Conservation (phyloP, 2,329 filamentous ascomycete genomes). For the Pseudonectria buxi region DNA sequence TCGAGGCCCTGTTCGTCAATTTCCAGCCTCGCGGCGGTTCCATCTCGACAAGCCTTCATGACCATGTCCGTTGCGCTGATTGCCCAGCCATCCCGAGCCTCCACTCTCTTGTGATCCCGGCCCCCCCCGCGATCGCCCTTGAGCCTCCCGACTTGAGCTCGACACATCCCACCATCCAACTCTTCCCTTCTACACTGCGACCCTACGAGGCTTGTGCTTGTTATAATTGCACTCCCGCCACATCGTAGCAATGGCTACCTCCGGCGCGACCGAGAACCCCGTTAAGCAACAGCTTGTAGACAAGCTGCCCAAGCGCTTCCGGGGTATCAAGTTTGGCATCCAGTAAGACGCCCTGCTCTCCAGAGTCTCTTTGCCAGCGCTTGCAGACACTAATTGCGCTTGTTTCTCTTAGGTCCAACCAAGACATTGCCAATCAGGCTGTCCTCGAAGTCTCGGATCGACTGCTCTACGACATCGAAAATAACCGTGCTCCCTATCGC, state of each 20-base stretch:
- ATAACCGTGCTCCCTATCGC: conserved; percentile 65
- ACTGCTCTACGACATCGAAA: conserved; percentile 84
- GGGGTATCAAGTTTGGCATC: conserved; percentile 88
- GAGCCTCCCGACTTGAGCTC: not conserved
- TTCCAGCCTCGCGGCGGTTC: too few relatives aligned
- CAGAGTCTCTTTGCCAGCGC: not conserved
- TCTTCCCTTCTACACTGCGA: not conserved
- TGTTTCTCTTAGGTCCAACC: conserved; percentile 58
- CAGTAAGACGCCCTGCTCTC: conserved; percentile 48
- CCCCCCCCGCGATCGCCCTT: not conserved
- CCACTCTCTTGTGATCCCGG: conserved; percentile 11
- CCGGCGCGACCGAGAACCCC: conserved; percentile 23
- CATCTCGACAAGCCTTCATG: conserved; percentile 5
- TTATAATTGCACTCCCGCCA: not conserved
- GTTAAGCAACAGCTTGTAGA: conserved; percentile 87
- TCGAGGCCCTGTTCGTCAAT: conserved; percentile 6
- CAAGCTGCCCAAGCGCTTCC: conserved; percentile 83
- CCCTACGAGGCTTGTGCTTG: not conserved
- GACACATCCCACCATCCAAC: not conserved
- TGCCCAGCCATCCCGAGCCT: conserved; percentile 2
- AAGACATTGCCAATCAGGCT: conserved; percentile 92
- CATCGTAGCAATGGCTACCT: not conserved
- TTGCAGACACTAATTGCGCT: not conserved
- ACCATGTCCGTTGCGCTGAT: conserved; percentile 15
- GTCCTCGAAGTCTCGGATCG: conserved; percentile 93